Evolutionary conservation across 768 basidiomycete genomes (phyloP).

Genomic region (Lactarius psammicola): DNA sequence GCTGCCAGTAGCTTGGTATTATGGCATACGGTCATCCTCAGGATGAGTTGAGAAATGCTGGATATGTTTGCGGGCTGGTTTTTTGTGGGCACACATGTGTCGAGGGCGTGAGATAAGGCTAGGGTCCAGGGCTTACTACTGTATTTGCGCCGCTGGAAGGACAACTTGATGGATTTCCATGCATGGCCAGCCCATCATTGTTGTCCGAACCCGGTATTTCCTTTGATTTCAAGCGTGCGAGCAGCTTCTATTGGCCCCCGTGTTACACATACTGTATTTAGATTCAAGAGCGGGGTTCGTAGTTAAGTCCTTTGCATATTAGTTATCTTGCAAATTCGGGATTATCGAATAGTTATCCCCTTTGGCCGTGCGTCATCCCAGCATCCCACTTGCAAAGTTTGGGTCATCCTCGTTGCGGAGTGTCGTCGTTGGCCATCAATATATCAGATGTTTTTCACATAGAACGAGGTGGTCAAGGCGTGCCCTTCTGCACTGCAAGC

Average conservation of each 20-base stretch:
- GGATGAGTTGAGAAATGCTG: not conserved
- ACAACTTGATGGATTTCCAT: not conserved
- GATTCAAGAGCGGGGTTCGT: too few relatives aligned
- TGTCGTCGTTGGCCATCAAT: too few relatives aligned
- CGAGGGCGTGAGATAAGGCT: not conserved
- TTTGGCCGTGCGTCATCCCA: too few relatives aligned
- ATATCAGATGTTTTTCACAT: too few relatives aligned
- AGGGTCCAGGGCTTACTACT: not conserved
- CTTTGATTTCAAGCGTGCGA: not conserved
- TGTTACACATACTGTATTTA: too few relatives aligned
- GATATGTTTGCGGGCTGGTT: not conserved
- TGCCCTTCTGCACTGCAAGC: too few relatives aligned
- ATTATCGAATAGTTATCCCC: not conserved
- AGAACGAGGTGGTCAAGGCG: too few relatives aligned
- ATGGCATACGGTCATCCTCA: not conserved
- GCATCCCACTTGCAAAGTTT: too few relatives aligned
- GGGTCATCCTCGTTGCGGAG: too few relatives aligned
- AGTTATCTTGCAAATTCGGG: too few relatives aligned
- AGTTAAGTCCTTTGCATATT: too few relatives aligned
- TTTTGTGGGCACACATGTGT: not conserved
- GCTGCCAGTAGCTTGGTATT: not conserved
- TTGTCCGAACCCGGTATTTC: not conserved
- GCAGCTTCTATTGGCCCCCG: too few relatives aligned
- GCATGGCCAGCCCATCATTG: not conserved
- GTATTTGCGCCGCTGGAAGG: not conserved